Conservation (phyloP, 306 rosid species). For the Erythrophleum fordii region DNA sequence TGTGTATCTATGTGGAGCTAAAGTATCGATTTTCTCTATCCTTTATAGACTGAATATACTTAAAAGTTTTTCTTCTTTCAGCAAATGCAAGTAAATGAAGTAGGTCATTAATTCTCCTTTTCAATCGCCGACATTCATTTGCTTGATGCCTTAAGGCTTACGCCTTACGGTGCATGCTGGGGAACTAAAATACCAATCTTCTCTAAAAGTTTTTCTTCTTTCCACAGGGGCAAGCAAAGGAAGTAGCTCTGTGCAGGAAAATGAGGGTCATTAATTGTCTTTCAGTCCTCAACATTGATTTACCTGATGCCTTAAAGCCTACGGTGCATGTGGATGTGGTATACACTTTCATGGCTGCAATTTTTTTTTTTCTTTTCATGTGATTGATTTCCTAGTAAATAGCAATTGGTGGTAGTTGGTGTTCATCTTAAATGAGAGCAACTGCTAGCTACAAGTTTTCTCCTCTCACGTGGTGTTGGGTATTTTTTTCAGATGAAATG, state of each 20-base stretch:
- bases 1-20: too few relatives aligned
- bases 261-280: not conserved
- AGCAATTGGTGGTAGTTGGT: slow-evolving; percentile 8
- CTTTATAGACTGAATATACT: too few relatives aligned
- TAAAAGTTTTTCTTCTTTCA: too few relatives aligned
- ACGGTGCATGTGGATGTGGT: not conserved
- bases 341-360: slow-evolving; percentile 1
- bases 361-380: not conserved
- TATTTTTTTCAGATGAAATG: not conserved
- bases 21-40: too few relatives aligned
- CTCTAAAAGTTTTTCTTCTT: not conserved
- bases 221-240: not conserved
- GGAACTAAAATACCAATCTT: not conserved
- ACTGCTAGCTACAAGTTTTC: not conserved
- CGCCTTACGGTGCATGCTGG: too few relatives aligned
- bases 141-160: too few relatives aligned
- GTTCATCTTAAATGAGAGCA: not conserved
- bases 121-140: too few relatives aligned
- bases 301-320: not conserved
- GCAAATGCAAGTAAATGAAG: too few relatives aligned
- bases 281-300: not conserved
- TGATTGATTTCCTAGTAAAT: not conserved
- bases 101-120: too few relatives aligned
- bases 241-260: not conserved
- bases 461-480: too few relatives aligned